Percentiles rank a stretch among this genome's conserved stretches.
These are phyloP conservation scores for Coffea humblotiana DNA, from an alignment of 305 asterid species.

Conservation along the genomic window DNA sequence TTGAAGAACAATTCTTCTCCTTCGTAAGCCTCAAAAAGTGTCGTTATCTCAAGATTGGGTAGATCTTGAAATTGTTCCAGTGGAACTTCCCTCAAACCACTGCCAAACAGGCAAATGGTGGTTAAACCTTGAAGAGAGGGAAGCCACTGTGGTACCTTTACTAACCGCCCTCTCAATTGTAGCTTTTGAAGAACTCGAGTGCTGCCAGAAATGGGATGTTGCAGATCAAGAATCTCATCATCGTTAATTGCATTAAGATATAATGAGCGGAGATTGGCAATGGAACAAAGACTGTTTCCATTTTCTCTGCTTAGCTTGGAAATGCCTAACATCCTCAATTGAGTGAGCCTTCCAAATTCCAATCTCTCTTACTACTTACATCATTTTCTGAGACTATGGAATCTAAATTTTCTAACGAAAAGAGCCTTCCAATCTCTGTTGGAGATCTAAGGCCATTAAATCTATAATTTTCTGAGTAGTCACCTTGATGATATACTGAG, in stretches of 20 bases:
- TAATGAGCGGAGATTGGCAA: constrained; percentile 19
- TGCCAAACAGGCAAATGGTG: neutral
- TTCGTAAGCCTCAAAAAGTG: neutral
- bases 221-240: constrained; percentile 29
- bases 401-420: constrained; percentile 3
- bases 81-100: constrained; percentile 12
- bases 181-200: constrained; percentile 16
- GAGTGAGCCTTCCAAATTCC: constrained; percentile 18
- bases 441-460: constrained; percentile 8
- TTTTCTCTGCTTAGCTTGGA: constrained; percentile 26
- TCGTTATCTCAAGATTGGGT: neutral
- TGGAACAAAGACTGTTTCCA: constrained; percentile 28
- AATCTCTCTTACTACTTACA: constrained; percentile 23
- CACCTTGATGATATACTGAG: neutral
- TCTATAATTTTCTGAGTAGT: neutral
- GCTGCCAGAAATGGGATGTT: neutral
- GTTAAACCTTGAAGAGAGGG: constrained; percentile 20
- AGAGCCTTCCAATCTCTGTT: constrained; percentile 12
- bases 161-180: constrained; percentile 15
- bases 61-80: constrained; percentile 18
- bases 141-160: constrained; percentile 36
- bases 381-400: constrained; percentile 3
- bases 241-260: neutral
- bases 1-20: constrained; percentile 21
- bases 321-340: constrained; percentile 23